Percentiles rank a stretch among this genome's conserved stretches.
phyloP scores from a whole-genome alignment of 495 filamentous ascomycete genomes.

The Letharia lupina region DNA sequence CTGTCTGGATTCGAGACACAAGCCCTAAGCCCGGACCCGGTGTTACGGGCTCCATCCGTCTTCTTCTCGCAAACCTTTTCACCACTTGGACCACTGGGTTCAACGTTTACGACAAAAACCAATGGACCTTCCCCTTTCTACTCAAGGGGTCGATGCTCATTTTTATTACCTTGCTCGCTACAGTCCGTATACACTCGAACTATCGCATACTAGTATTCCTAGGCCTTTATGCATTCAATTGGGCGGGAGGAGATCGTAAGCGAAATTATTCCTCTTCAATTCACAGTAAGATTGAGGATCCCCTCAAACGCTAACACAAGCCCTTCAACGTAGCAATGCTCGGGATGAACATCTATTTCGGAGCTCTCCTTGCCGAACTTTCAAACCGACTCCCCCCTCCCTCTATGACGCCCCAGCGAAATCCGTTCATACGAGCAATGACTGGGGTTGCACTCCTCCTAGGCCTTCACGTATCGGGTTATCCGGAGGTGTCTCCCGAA shows the following conservation, averaged over 20 bases:
- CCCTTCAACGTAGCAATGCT: conserved; percentile 9
- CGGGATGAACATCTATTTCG: conserved; percentile 27
- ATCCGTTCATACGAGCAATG: conserved; percentile 26
- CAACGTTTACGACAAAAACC: conserved; percentile 55
- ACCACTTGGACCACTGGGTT: conserved; percentile 49
- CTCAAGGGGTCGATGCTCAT: conserved; percentile 54
- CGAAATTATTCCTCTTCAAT: not conserved
- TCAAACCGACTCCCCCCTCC: conserved; percentile 33
- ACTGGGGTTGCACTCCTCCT: conserved; percentile 35
- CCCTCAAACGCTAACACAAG: conserved; percentile 1
- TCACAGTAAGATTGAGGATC: not conserved
- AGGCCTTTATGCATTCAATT: conserved; percentile 18
- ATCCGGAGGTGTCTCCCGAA: conserved; percentile 49
- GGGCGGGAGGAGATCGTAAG: conserved; percentile 18
- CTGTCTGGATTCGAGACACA: conserved; percentile 51
- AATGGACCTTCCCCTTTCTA: conserved; percentile 57
- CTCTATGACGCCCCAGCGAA: not conserved
- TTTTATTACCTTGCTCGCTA: conserved; percentile 48
- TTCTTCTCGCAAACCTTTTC: conserved; percentile 44
- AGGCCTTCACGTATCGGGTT: conserved; percentile 45
- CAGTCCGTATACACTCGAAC: conserved; percentile 40
- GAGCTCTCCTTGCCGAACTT: conserved; percentile 56
- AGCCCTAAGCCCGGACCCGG: conserved; percentile 35
- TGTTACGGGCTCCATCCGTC: conserved; percentile 24
- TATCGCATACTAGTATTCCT: conserved; percentile 16